Evolutionary conservation across 106 monocot species (phyloP), one percentile per base, ranked within the genome.

Genomic region (Dioscorea dumetorum): DNA sequence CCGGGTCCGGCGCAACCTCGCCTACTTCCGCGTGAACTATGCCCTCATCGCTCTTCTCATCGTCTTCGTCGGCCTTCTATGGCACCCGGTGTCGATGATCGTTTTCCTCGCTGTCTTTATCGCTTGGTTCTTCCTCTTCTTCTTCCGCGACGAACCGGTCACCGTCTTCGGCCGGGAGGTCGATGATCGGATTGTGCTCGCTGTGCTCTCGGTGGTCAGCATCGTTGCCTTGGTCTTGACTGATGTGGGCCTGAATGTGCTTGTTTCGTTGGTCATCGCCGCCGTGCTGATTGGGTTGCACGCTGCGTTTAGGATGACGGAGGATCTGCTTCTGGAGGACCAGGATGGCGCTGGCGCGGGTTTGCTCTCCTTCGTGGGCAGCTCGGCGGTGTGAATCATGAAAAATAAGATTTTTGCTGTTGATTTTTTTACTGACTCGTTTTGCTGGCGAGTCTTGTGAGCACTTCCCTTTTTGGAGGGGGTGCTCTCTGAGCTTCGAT

Each of bases 1-100:
- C 32, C 73, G 88, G 17, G 66, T 84, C 61, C 88, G 85, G 12
- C 74, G 78, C 53, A 95, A 95, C 73, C 76, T 88, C n/a, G 22
- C 49, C 72, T 74, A 95, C 80, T 95, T 95, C 78, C 83, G 80
- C 60, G 63, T 73, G 56, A 95, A 95, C 73, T 95, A 95, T 70
- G 72, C 81, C 49, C 67, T 95, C 67, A 34, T 83, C 66, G 79
- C 73, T 41, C 88, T 95, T 62, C 16, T 88, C 15, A 15, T 95
- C 67, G 58, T 95, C 68, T 95, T 91, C 70, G 59, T 81, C 73
- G 70, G 81, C 80, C 76, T 94, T 58, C 59, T 94, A 22, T 88
- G 78, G 68, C 91, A 88, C 52, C 91, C 91, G 16, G 23, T 90
- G 50, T 91, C 94, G 60, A 83, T 95, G 85, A 78, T 91, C 74